Evolutionary conservation across 129 eudicot genomes (phyloP).

Genomic region (Flaveria sonorensis): DNA sequence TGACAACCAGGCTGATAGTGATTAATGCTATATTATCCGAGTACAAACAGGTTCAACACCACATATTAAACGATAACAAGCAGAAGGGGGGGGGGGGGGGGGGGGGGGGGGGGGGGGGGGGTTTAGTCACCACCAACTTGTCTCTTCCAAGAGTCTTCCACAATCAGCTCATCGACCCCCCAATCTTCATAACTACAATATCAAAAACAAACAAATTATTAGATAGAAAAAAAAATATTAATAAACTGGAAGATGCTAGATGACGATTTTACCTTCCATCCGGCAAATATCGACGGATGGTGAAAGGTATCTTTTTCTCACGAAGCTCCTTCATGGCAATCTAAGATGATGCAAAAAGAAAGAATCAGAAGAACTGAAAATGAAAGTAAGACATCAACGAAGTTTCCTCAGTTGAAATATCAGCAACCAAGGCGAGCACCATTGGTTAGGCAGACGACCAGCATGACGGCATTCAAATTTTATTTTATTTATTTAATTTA

Average conservation of each 20-base stretch:
- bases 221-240: too few relatives aligned
- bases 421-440: too few relatives aligned
- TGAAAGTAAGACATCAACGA: not conserved
- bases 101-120: too few relatives aligned
- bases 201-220: constrained; percentile 17
- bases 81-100: too few relatives aligned
- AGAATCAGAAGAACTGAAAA: not conserved
- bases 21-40: not conserved
- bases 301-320: constrained; percentile 81
- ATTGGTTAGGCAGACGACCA: too few relatives aligned
- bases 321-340: constrained; percentile 98
- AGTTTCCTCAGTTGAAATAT: not conserved
- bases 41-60: not conserved
- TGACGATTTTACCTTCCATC: constrained; percentile 75
- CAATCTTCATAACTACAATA: constrained; percentile 80
- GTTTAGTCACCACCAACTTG: constrained; percentile 77
- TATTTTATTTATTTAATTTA: not conserved
- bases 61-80: not conserved
- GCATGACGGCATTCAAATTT: not conserved
- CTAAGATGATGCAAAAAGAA: constrained; percentile 32
- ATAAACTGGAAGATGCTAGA: not conserved
- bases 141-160: constrained; percentile 98
- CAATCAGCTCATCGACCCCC: constrained; percentile 97
- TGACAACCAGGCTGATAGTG: not conserved
- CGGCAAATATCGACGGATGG: constrained; percentile 83